Evolutionary conservation across 139 green algal genomes (phyloP).

Genomic region (Ostreobium quekettii): DNA sequence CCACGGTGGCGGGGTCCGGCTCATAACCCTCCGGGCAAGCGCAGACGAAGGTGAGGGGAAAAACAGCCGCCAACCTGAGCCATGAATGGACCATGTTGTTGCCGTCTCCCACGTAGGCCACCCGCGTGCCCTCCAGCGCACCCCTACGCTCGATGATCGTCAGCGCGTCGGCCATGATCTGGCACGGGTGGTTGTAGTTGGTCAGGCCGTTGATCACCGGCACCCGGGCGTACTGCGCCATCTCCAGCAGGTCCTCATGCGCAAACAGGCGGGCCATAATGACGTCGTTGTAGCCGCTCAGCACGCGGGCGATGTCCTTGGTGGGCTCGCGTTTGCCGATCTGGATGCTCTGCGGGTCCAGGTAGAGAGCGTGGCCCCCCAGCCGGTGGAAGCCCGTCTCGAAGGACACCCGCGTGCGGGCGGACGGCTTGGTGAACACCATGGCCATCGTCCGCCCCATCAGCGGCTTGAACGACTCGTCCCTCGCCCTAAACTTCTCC

Average conservation of each 20-base stretch:
- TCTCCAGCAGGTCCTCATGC: conserved; percentile 86
- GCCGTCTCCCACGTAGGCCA: conserved; percentile 94
- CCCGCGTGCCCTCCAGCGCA: conserved; percentile 71
- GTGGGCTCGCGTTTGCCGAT: conserved; percentile 93
- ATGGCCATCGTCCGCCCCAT: conserved; percentile 89
- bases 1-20: conserved; percentile 79
- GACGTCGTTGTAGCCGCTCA: conserved; percentile 92
- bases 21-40: conserved; percentile 86
- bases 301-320: conserved; percentile 89
- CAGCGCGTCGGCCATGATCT: conserved; percentile 97
- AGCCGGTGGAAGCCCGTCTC: conserved; percentile 94
- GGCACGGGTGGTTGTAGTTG: conserved; percentile 99
- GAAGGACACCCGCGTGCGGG: conserved; percentile 94
- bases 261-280: conserved; percentile 98
- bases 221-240: conserved; percentile 69
- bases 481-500: conserved; percentile 59
- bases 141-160: conserved; percentile 85
- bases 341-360: conserved; percentile 89
- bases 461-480: conserved; percentile 83
- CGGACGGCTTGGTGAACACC: conserved; percentile 98
- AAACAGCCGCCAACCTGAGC: conserved; percentile 75
- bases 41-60: conserved; percentile 90
- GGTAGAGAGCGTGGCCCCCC: conserved; percentile 89
- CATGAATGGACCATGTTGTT: conserved; percentile 99
- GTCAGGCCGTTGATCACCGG: conserved; percentile 97